phyloP scores from a whole-genome alignment of 2,329 filamentous ascomycete genomes.

The Xylaria sp. region DNA sequence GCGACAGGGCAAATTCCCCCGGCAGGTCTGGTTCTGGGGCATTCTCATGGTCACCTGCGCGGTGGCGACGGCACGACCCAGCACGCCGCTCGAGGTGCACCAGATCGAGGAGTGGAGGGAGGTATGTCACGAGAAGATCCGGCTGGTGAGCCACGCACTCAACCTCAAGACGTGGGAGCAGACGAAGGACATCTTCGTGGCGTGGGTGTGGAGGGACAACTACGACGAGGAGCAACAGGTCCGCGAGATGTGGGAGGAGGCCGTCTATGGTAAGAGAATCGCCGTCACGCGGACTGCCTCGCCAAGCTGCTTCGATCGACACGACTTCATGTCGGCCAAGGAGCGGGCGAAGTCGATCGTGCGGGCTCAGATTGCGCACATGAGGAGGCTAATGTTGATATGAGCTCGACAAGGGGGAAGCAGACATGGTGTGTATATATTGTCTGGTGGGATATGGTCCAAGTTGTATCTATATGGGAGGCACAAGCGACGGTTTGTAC shows the following conservation, averaged over 20 bases:
- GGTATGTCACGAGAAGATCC: conserved; percentile 41
- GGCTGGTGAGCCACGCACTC: conserved; percentile 39
- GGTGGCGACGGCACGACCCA: conserved; percentile 40
- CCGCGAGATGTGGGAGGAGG: conserved; percentile 45
- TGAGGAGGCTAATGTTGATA: conserved; percentile 38
- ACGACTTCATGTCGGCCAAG: conserved; percentile 42
- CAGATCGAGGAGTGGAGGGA: conserved; percentile 44
- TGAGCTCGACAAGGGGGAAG: conserved; percentile 9
- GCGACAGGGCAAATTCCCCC: conserved; percentile 39
- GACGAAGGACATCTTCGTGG: conserved; percentile 37
- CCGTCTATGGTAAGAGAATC: conserved; percentile 37
- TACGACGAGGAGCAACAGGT: conserved; percentile 41
- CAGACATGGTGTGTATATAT: background rate
- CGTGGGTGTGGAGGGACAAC: conserved; percentile 41
- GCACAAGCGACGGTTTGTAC: conserved; percentile 26
- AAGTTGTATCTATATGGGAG: conserved; percentile 22
- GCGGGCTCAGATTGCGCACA: conserved; percentile 33
- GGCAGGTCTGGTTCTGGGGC: conserved; percentile 43
- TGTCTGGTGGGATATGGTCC: background rate
- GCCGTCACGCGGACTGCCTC: conserved; percentile 36
- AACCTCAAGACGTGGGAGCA: conserved; percentile 42
- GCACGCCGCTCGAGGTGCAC: conserved; percentile 36
- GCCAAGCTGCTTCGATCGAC: conserved; percentile 39
- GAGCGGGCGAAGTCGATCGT: conserved; percentile 40
- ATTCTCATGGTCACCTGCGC: conserved; percentile 43